Evolutionary conservation across 495 filamentous ascomycete genomes (phyloP).

Genomic region (Aspergillus steynii): DNA sequence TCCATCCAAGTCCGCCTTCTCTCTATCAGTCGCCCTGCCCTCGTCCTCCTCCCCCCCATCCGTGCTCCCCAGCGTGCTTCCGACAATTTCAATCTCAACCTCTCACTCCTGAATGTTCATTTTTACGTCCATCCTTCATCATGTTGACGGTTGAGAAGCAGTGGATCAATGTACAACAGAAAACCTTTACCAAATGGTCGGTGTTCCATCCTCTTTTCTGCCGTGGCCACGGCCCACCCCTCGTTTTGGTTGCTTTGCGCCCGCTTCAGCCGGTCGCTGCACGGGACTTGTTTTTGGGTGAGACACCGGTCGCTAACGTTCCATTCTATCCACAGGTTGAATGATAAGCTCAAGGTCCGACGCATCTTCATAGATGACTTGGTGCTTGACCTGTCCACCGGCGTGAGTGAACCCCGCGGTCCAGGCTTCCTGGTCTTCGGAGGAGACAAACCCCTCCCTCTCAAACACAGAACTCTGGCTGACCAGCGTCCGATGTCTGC

Average conservation of each 20-base stretch:
- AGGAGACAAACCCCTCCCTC: conserved; percentile 5
- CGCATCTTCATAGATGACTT: conserved; percentile 77
- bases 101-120: conserved; percentile 42
- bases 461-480: neutral
- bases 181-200: conserved; percentile 99
- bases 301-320: neutral
- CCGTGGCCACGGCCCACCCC: neutral
- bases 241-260: neutral
- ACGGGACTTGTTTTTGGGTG: neutral
- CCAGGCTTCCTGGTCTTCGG: neutral
- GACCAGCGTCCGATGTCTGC: neutral
- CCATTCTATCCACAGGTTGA: conserved; percentile 64
- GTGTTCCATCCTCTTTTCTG: conserved; percentile 19
- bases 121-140: conserved; percentile 23
- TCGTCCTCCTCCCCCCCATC: conserved; percentile 1
- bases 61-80: neutral
- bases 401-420: conserved; percentile 57
- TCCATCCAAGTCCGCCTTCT: conserved; percentile 12
- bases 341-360: conserved; percentile 83
- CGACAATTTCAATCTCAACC: neutral
- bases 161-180: conserved; percentile 96
- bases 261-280: neutral
- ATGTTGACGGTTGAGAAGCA: conserved; percentile 76
- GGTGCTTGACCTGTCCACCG: conserved; percentile 86
- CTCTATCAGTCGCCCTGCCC: conserved; percentile 9